Evolutionary conservation across 345 rosid species (phyloP).

Genomic region (Aquilaria malaccensis): DNA sequence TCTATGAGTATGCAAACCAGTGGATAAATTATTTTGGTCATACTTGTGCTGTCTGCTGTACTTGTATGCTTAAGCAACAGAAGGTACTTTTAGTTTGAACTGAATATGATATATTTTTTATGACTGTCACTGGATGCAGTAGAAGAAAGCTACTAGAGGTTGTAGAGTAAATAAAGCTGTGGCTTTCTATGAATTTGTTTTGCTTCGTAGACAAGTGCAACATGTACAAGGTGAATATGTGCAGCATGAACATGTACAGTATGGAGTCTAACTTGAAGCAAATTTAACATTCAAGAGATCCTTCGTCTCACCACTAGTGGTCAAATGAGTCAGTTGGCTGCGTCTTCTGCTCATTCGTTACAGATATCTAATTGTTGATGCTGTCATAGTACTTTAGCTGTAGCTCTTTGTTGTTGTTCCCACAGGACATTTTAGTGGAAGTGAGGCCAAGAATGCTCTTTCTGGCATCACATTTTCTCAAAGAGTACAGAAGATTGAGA

Average conservation of each 20-base stretch:
- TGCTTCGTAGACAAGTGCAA: slow-evolving; percentile 10
- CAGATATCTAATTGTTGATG: slow-evolving; percentile 6
- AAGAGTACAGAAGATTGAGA: slow-evolving; percentile 20
- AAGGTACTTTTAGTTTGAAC: neutral
- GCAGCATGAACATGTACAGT: slow-evolving; percentile 23
- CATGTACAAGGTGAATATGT: slow-evolving; percentile 2
- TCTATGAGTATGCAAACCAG: no score
- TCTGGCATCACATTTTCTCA: slow-evolving; percentile 42
- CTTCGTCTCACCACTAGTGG: slow-evolving; percentile 31
- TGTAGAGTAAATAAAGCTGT: slow-evolving; percentile 23
- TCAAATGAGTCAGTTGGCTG: slow-evolving; percentile 35
- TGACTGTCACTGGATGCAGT: slow-evolving; percentile 14
- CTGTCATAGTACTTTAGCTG: slow-evolving; percentile 19
- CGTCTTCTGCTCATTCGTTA: slow-evolving; percentile 25
- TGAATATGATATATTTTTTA: slow-evolving; percentile 5
- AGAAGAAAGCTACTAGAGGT: slow-evolving; percentile 21
- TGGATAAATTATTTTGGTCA: no score
- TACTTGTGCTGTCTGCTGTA: no score
- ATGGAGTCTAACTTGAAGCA: slow-evolving; percentile 14
- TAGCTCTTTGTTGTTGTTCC: slow-evolving; percentile 22
- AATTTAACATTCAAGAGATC: slow-evolving; percentile 21
- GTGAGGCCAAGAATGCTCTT: slow-evolving; percentile 44
- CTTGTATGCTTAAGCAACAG: no score
- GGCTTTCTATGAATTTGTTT: slow-evolving; percentile 16
- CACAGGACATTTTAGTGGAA: slow-evolving; percentile 41